Base-by-base conservation (phyloP, 192 early-diverging fungal genomes). In the Linnemannia schmuckeri region DNA sequence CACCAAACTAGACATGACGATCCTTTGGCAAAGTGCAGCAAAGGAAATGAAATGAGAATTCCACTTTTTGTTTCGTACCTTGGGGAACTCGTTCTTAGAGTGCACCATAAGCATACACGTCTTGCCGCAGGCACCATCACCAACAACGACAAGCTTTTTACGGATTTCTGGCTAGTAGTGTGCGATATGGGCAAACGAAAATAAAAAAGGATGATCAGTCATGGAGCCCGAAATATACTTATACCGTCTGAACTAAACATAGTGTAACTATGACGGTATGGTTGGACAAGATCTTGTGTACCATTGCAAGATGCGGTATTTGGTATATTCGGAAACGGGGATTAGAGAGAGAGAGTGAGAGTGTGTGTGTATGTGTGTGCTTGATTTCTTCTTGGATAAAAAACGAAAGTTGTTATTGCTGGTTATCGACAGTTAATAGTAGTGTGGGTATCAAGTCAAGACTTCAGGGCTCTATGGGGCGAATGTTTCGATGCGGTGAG, bases 71-170 rank as follows among this genome's bases (percentile, higher is more conserved):
- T 1, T 33, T 17, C 35, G 81, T 91, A 97, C 96, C 89, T 95
- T 93, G 52, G 96, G 97, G 85, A 96, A 97, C 35, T 82, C 79
- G 37, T 93, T 93, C 33, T 95, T 93, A 63, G 93, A 92, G 76
- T 93, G 96, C n/a, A 94, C 93, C 37, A 94, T 94, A 20, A 96
- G 85, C 71, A 96, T 88, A 72, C 92, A 93, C 4, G 96, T 96
- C 84, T 97, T 97, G 40, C 96, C 95, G 72, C 95, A 94, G 41
- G 92, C 94, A 76, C 96, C 96, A 85, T 96, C 95, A 40, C 96
- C 96, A 73, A 96, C 95, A 41, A 95, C 93, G 47, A 96, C 96
- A 63, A 96, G 90, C 79, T 96, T 96, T 78, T 93, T 91, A 42
- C 93, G 80, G 70, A 93, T 87, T 30, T 90, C 90, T 38, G 79